Base-by-base conservation (phyloP, 345 rosid species). In the Leavenworthia alabamica region DNA sequence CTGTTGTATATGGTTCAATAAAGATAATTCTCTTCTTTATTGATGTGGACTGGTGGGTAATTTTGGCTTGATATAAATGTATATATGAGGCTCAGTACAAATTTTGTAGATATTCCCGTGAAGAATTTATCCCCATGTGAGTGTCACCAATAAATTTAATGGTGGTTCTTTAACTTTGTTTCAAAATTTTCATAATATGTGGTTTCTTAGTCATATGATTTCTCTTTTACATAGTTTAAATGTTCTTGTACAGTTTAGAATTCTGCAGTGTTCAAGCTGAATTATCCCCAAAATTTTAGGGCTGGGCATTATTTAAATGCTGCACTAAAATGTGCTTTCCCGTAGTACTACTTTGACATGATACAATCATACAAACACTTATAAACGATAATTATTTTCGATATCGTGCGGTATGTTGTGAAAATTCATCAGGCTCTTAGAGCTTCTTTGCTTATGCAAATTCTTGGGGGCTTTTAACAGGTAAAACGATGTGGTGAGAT, bases 401-500 rank as follows among this genome's bases (percentile, higher is more conserved):
- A 32, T 52, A 60, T 61, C 42, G 53, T 44, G 22, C 0, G 1
- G 33, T 16, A 44, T 35, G 43, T 44, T 14, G 35, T 16, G 28
- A 60, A 68, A 49, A 9, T 27, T 65, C 24, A 20, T 40, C 58
- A 20, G 54, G 52, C 50, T 17, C 22, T 20, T 2, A 44, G 3
- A 41, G 40, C 59, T 45, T 36, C 7, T 49, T 36, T 69, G 49
- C 68, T 63, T 23, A 27, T 59, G 64, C 11, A 64, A 66, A 69
- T 76, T 54, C 31, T 23, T 59, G 44, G 57, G 74, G 62, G 56
- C 2, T 53, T 55, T 67, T 70, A 45, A 68, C 71, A 92, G 99
- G 95, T 92, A 43, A 92, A 92, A 71, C 80, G 97, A 48, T 92
- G 97, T 23, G 97, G 88, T 53, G 98, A 92, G 73, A 92, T 89